phyloP scores from a whole-genome alignment of 2,329 filamentous ascomycete species.

The Pleoardoris graminearum region DNA sequence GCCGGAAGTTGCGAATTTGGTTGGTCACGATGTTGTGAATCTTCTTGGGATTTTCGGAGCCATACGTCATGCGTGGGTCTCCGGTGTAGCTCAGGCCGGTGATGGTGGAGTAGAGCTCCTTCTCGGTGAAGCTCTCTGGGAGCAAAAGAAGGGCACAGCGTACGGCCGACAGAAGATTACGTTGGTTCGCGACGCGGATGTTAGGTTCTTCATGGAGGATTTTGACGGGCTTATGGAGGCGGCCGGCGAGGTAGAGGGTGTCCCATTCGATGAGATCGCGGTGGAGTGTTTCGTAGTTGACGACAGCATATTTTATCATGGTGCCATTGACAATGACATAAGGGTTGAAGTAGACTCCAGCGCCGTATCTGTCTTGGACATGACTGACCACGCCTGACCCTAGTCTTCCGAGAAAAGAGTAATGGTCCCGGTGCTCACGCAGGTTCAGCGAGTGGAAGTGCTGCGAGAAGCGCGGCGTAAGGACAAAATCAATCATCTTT shows the following conservation, averaged over 20 bases:
- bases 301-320: slow-evolving; percentile 96
- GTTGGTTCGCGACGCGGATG: slow-evolving; percentile 91
- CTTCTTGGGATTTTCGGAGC: slow-evolving; percentile 88
- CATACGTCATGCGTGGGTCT: slow-evolving; percentile 91
- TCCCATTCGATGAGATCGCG: slow-evolving; percentile 88
- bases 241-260: slow-evolving; percentile 92
- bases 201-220: slow-evolving; percentile 92
- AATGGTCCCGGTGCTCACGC: slow-evolving; percentile 85
- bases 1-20: slow-evolving; percentile 88
- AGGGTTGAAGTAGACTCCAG: slow-evolving; percentile 96
- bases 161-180: slow-evolving; percentile 89
- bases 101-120: slow-evolving; percentile 86
- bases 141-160: slow-evolving; percentile 87
- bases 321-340: slow-evolving; percentile 94
- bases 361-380: slow-evolving; percentile 85
- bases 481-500: slow-evolving; percentile 99
- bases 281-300: slow-evolving; percentile 88
- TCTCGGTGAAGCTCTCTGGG: slow-evolving; percentile 81
- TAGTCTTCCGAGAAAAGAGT: slow-evolving; percentile 80
- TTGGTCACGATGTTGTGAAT: slow-evolving; percentile 91
- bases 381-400: slow-evolving; percentile 83
- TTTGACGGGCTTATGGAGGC: slow-evolving; percentile 96
- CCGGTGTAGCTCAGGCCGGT: slow-evolving; percentile 92
- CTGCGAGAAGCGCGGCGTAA: slow-evolving; percentile 90
- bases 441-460: slow-evolving; percentile 98